Conservation (phyloP, 2,329 filamentous ascomycete genomes). For the Ascochyta koolunga region DNA sequence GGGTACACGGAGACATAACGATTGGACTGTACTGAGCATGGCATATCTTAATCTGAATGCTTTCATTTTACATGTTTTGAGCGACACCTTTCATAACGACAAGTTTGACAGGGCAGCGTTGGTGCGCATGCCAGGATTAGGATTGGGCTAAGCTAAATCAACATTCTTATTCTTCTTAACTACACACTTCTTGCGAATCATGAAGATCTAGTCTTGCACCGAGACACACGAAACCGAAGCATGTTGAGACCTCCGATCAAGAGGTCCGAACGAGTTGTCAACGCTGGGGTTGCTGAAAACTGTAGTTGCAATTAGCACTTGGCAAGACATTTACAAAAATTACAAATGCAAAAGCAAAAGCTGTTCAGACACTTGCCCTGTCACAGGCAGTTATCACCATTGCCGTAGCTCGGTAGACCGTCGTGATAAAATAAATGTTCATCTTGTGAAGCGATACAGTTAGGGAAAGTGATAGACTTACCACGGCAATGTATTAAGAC, state of each 20-base stretch:
- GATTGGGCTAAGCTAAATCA: neutral
- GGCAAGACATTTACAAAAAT: neutral
- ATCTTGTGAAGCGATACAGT: constrained; percentile 36
- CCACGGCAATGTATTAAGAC: neutral
- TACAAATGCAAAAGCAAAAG: neutral
- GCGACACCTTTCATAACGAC: neutral
- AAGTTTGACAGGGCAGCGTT: neutral
- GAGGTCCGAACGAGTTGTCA: neutral
- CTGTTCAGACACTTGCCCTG: constrained; percentile 61
- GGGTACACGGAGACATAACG: constrained; percentile 66
- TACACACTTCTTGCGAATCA: constrained; percentile 11
- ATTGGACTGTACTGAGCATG: constrained; percentile 61
- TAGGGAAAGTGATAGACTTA: constrained; percentile 16
- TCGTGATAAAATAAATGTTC: constrained; percentile 69
- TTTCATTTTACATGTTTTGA: neutral
- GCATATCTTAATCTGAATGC: neutral
- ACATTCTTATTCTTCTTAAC: neutral
- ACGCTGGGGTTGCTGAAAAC: neutral
- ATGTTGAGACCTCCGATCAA: neutral
- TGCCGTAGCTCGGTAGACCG: constrained; percentile 82
- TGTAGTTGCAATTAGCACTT: constrained; percentile 16
- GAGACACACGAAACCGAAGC: constrained; percentile 1
- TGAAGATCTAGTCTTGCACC: constrained; percentile 15
- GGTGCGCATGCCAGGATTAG: neutral
- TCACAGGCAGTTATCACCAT: constrained; percentile 83